These are phyloP conservation scores for Amylocystis lapponica DNA, from an alignment of 768 basidiomycete genomes.

Conservation along the genomic window DNA sequence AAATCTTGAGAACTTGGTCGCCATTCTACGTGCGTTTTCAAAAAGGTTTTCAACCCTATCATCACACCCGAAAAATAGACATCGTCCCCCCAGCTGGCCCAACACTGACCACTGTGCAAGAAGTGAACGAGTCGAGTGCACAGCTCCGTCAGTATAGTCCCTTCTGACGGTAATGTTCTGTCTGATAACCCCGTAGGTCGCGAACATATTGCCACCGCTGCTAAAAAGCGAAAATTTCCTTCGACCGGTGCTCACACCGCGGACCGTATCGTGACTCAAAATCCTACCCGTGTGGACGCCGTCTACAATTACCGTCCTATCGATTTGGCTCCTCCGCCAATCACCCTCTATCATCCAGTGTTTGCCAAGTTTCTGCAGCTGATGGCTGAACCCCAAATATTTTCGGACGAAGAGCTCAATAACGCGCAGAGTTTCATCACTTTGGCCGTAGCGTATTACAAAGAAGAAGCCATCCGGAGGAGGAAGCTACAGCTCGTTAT, in stretches of 20 bases:
- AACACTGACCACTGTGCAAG: neutral
- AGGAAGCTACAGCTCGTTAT: neutral
- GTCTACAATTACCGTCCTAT: constrained; percentile 8
- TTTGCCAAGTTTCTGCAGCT: constrained; percentile 5
- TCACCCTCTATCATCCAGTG: constrained; percentile 11
- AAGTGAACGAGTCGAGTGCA: neutral
- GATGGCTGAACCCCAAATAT: neutral
- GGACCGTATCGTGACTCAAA: neutral
- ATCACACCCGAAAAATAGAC: no score
- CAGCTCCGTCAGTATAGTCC: neutral
- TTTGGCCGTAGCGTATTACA: neutral
- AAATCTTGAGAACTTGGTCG: no score
- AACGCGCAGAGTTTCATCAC: neutral
- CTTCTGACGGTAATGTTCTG: neutral
- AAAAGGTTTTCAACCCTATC: no score
- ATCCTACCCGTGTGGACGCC: neutral
- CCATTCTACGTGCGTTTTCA: no score
- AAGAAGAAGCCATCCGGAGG: neutral
- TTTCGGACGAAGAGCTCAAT: neutral
- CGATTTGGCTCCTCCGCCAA: constrained; percentile 5
- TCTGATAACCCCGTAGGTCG: neutral
- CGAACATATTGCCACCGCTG: neutral
- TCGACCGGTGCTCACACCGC: neutral
- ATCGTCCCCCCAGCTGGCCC: no score
- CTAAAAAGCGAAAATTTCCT: neutral